phyloP scores from a whole-genome alignment of 257 asterid species.

The Solanum piurae region DNA sequence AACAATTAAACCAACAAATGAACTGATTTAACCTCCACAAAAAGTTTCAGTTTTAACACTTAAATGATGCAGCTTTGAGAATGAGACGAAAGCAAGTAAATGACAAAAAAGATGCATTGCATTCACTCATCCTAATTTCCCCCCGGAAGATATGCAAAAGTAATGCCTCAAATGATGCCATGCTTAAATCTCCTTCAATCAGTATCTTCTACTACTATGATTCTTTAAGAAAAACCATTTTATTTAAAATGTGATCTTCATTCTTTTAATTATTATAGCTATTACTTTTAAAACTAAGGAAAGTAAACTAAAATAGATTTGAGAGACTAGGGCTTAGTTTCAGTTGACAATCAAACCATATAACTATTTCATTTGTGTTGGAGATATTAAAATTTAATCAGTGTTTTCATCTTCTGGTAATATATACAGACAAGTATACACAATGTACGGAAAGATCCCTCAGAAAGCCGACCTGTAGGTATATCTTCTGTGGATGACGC shows the following conservation, averaged over 20 bases:
- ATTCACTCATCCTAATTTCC: background rate
- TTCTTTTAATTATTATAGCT: background rate
- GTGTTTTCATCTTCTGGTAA: background rate
- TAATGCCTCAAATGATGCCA: background rate
- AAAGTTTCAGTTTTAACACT: background rate
- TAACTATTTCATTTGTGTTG: background rate
- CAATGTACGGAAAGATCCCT: background rate
- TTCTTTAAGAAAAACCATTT: background rate
- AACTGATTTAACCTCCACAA: background rate
- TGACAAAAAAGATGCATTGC: background rate
- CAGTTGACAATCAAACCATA: background rate
- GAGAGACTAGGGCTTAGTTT: background rate
- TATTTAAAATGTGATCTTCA: background rate
- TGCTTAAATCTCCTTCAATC: background rate
- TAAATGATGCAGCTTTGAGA: background rate
- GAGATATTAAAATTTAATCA: background rate
- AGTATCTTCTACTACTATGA: background rate
- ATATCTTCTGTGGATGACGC: slow-evolving; percentile 76
- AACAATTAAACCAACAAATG: background rate
- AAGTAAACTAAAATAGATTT: background rate
- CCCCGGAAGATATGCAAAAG: background rate
- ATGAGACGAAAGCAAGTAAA: background rate
- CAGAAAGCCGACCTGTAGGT: slow-evolving; percentile 59
- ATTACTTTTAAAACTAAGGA: background rate
- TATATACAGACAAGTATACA: background rate